phyloP scores from a whole-genome alignment of 2,329 filamentous ascomycete genomes.

The Aspergillus jensenii region DNA sequence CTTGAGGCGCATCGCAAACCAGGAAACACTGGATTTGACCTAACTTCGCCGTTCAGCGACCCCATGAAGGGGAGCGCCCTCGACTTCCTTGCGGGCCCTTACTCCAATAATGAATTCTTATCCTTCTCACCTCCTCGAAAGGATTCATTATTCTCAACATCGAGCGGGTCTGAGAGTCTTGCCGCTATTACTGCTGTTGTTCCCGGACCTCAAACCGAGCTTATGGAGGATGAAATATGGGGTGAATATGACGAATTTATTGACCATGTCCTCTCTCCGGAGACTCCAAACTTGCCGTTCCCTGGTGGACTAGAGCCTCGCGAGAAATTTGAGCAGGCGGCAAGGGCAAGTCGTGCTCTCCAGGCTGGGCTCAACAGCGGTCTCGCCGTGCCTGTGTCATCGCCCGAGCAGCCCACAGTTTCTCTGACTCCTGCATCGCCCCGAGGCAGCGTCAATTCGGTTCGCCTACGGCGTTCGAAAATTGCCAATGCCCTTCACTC shows the following conservation, averaged over 20 bases:
- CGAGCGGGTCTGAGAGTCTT: slow-evolving; percentile 64
- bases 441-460: slow-evolving; percentile 34
- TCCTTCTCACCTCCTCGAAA: slow-evolving; percentile 71
- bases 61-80: slow-evolving; percentile 29
- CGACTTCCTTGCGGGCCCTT: slow-evolving; percentile 38
- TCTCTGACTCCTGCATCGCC: slow-evolving; percentile 24
- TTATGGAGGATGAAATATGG: slow-evolving; percentile 86
- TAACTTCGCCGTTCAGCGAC: slow-evolving; percentile 35
- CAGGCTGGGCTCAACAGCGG: slow-evolving; percentile 35
- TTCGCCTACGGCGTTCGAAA: slow-evolving; percentile 50
- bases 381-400: slow-evolving; percentile 10
- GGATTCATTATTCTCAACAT: slow-evolving; percentile 65
- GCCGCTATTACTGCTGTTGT: slow-evolving; percentile 66
- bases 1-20: neutral
- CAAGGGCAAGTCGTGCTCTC: slow-evolving; percentile 38
- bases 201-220: slow-evolving; percentile 60
- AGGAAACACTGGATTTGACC: slow-evolving; percentile 20
- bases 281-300: slow-evolving; percentile 23
- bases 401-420: slow-evolving; percentile 24
- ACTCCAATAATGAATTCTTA: slow-evolving; percentile 63
- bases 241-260: slow-evolving; percentile 90
- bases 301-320: slow-evolving; percentile 15
- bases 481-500: slow-evolving; percentile 53
- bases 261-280: slow-evolving; percentile 62
- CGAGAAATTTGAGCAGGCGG: slow-evolving; percentile 38